Percentiles rank a stretch among this genome's conserved stretches.
Evolutionary conservation across 441 rosid genomes (phyloP).

Genomic region (Euphorbia celastroides): DNA sequence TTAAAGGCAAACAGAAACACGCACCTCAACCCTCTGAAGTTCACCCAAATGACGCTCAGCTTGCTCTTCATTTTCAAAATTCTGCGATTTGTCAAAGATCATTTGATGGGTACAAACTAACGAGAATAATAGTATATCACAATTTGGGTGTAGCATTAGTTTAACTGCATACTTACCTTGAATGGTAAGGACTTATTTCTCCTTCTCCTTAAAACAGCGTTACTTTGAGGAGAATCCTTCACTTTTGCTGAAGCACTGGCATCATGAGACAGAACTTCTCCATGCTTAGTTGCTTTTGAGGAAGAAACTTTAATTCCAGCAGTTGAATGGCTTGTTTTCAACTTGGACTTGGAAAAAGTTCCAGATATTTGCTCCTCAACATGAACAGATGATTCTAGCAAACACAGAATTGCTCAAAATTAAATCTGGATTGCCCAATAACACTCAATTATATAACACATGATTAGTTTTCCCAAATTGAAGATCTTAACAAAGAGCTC

Average conservation of each 20-base stretch:
- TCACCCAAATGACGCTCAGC: constrained; percentile 35
- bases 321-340: constrained; percentile 40
- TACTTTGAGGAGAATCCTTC: constrained; percentile 37
- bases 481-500: background rate
- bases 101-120: constrained; percentile 29
- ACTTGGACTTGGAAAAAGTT: constrained; percentile 41
- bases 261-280: constrained; percentile 30
- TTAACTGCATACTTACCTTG: constrained; percentile 40
- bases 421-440: constrained; percentile 8
- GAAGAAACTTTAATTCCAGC: constrained; percentile 38
- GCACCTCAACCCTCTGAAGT: constrained; percentile 53
- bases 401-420: constrained; percentile 14
- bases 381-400: constrained; percentile 61
- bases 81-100: constrained; percentile 39
- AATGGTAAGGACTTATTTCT: constrained; percentile 54
- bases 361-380: constrained; percentile 51
- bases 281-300: constrained; percentile 34
- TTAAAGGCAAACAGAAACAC: constrained; percentile 22
- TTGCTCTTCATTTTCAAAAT: constrained; percentile 45
- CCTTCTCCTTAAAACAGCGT: constrained; percentile 42
- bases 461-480: background rate
- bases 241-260: constrained; percentile 35
- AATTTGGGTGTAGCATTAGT: background rate
- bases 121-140: constrained; percentile 5
- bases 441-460: constrained; percentile 8